phyloP scores from a whole-genome alignment of 345 rosid species.

The Nephelium lappaceum region DNA sequence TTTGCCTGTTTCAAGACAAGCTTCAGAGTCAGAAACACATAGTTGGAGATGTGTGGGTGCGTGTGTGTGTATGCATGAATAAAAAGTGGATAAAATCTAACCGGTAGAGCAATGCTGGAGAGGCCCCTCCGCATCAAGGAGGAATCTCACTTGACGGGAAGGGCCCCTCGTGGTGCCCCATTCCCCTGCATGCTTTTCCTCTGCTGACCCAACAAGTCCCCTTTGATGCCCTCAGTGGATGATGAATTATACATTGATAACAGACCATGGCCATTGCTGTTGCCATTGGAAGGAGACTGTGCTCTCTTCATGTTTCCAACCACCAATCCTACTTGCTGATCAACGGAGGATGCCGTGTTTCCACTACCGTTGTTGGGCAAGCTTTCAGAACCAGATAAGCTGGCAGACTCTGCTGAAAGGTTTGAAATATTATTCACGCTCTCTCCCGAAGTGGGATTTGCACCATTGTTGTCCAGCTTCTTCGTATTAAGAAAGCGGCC shows the following conservation, averaged over 20 bases:
- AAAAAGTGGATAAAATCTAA: slow-evolving; percentile 14
- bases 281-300: slow-evolving; percentile 21
- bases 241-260: slow-evolving; percentile 27
- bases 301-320: slow-evolving; percentile 18
- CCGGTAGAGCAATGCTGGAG: slow-evolving; percentile 27
- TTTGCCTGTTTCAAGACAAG: slow-evolving; percentile 23
- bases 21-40: slow-evolving; percentile 5
- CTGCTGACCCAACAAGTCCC: slow-evolving; percentile 31
- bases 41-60: neutral
- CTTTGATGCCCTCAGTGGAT: slow-evolving; percentile 13
- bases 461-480: slow-evolving; percentile 34
- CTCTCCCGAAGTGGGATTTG: slow-evolving; percentile 31
- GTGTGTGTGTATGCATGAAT: neutral
- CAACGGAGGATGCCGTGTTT: slow-evolving; percentile 24
- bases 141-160: slow-evolving; percentile 29
- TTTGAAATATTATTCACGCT: slow-evolving; percentile 23
- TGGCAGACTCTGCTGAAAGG: slow-evolving; percentile 24
- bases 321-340: slow-evolving; percentile 25
- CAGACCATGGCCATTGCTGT: slow-evolving; percentile 21
- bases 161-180: slow-evolving; percentile 34
- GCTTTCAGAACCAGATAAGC: slow-evolving; percentile 27
- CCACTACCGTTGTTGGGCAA: slow-evolving; percentile 20
- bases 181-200: slow-evolving; percentile 34
- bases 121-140: slow-evolving; percentile 17
- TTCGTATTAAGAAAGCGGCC: slow-evolving; percentile 69